Conservation (phyloP, 345 rosid genomes). For the Corymbia maculata region DNA sequence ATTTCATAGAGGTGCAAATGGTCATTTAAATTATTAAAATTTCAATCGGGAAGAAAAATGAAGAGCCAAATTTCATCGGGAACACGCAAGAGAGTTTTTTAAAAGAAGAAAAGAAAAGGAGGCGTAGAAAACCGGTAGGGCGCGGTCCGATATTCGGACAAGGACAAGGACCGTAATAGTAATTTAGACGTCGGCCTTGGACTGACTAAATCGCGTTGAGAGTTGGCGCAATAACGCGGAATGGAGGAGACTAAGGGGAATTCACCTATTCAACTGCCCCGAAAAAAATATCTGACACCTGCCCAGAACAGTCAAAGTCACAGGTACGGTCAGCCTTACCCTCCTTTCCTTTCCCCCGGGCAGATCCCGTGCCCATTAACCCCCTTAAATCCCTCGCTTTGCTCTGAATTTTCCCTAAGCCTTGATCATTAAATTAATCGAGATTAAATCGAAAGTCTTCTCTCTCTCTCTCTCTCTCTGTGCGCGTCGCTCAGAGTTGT, state of each 20-base stretch:
- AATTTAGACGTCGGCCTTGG: not conserved
- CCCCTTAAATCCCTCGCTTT: not conserved
- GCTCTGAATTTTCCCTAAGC: not conserved
- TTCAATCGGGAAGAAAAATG: not conserved
- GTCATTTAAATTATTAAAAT: not conserved
- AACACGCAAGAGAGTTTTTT: not conserved
- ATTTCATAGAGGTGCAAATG: not conserved
- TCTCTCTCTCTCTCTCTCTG: not conserved
- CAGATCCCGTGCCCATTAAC: not conserved
- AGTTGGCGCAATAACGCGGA: not conserved
- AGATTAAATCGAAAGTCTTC: not conserved
- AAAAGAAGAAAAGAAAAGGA: not conserved
- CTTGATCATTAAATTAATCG: not conserved
- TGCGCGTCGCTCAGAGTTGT: not conserved
- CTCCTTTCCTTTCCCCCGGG: not conserved
- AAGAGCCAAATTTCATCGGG: not conserved
- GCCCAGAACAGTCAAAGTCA: slow-evolving; percentile 3
- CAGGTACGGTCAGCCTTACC: not conserved
- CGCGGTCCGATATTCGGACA: not conserved
- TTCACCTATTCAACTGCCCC: not conserved
- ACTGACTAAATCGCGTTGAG: not conserved
- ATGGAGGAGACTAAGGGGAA: not conserved
- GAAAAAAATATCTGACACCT: slow-evolving; percentile 1
- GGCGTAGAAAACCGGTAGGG: not conserved
- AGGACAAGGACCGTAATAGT: not conserved